A percentile compares a stretch with the other conserved stretches of the same genome.
Evolutionary conservation across 768 basidiomycete species (phyloP).

Genomic region (Leccinum uliginosum): DNA sequence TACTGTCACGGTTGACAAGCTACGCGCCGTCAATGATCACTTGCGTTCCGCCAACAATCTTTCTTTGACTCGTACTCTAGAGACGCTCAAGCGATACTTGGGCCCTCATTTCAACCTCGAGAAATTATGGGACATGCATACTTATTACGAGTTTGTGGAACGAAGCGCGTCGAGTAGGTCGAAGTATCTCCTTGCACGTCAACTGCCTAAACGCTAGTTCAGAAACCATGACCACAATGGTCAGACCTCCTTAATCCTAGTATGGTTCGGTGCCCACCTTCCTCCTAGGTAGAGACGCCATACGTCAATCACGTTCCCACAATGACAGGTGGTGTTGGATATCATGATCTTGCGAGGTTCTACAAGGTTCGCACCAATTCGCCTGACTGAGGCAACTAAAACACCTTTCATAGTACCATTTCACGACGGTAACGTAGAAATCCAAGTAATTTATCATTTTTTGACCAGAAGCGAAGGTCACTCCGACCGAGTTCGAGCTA

Average conservation of each 20-base stretch:
- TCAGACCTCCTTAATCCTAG: conserved; percentile 6
- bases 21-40: conserved; percentile 27
- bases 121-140: conserved; percentile 44
- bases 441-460: background rate
- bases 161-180: conserved; percentile 36
- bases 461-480: conserved; percentile 27
- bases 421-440: conserved; percentile 25
- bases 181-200: background rate
- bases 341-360: conserved; percentile 40
- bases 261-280: background rate
- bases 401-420: conserved; percentile 33
- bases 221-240: conserved; percentile 44
- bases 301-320: conserved; percentile 43
- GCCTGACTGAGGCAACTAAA: background rate
- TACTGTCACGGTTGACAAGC: conserved; percentile 14
- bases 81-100: conserved; percentile 31
- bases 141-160: conserved; percentile 40
- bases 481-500: conserved; percentile 38
- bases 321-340: conserved; percentile 44
- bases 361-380: conserved; percentile 33
- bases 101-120: conserved; percentile 45
- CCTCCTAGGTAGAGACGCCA: conserved; percentile 35
- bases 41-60: conserved; percentile 35
- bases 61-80: conserved; percentile 37
- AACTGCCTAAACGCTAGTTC: background rate